Conservation (phyloP, 2,329 filamentous ascomycete species). For the Mycosphaerelloides madeirae region DNA sequence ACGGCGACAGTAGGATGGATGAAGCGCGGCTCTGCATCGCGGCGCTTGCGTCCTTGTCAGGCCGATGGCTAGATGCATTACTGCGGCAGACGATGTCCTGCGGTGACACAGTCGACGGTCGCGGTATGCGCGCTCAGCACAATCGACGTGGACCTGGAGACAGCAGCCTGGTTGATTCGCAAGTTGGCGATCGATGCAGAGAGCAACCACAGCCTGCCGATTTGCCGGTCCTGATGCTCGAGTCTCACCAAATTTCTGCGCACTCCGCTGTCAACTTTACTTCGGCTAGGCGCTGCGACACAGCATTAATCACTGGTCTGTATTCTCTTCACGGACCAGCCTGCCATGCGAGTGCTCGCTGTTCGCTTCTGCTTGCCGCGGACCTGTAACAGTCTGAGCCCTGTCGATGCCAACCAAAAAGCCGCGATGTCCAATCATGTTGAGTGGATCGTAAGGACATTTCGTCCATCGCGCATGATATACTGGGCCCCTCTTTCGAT, state of each 20-base stretch:
- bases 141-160: not conserved
- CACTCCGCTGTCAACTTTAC: not conserved
- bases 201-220: not conserved
- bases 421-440: too few species aligned
- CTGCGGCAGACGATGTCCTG: not conserved
- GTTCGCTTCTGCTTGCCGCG: too few species aligned
- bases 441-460: not conserved
- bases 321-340: too few species aligned
- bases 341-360: too few species aligned
- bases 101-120: constrained; percentile 2
- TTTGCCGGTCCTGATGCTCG: not conserved
- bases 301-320: too few species aligned
- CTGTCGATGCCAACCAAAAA: too few species aligned
- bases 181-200: not conserved
- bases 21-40: constrained; percentile 1
- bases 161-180: not conserved
- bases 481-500: too few species aligned
- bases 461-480: too few species aligned
- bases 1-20: too few species aligned
- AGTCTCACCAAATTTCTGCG: not conserved
- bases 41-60: constrained; percentile 4
- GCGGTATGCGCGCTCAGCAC: constrained; percentile 3
- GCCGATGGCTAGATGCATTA: not conserved
- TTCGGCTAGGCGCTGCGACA: not conserved
- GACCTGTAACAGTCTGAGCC: too few species aligned